A percentile compares a stretch with the other conserved stretches of the same genome.
Conservation (phyloP, 345 rosid genomes). For the Streptanthus diversifolius region DNA sequence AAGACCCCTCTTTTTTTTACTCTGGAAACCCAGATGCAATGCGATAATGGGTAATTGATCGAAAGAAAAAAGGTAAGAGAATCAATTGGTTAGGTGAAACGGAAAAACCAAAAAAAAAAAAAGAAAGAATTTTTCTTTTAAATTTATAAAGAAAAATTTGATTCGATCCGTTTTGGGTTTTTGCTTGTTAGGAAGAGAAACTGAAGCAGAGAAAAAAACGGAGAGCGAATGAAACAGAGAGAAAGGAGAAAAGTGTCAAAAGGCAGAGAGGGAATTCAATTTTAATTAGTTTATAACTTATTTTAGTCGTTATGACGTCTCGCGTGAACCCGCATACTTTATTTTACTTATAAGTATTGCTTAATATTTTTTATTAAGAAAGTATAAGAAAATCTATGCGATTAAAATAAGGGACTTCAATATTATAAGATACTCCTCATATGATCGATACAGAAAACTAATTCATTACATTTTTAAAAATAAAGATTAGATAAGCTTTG, state of each 20-base stretch:
- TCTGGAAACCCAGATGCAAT: constrained; percentile 28
- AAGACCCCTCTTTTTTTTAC: not conserved
- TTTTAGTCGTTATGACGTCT: constrained; percentile 29
- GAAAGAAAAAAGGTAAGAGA: not conserved
- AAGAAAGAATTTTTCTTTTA: not conserved
- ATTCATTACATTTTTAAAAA: not conserved
- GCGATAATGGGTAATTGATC: constrained; percentile 11
- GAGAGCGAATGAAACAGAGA: constrained; percentile 23
- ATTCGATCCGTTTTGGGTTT: constrained; percentile 38
- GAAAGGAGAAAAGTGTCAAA: not conserved
- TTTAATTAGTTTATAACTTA: not conserved
- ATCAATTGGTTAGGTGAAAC: constrained; percentile 23
- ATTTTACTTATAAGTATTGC: not conserved
- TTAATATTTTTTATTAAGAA: not conserved
- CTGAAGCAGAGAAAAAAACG: constrained; percentile 35
- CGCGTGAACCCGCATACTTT: constrained; percentile 8
- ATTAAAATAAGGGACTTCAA: not conserved
- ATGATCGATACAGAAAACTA: not conserved
- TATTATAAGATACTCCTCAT: not conserved
- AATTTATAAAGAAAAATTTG: not conserved
- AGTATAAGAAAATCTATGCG: not conserved
- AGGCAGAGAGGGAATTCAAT: not conserved
- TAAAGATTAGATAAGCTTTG: not conserved
- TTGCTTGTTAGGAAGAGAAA: constrained; percentile 36
- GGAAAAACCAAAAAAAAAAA: not conserved